Evolutionary conservation across 805 yeast genomes (phyloP), one percentile per base, ranked within the genome.

Genomic region (Grigorovia jiainica): DNA sequence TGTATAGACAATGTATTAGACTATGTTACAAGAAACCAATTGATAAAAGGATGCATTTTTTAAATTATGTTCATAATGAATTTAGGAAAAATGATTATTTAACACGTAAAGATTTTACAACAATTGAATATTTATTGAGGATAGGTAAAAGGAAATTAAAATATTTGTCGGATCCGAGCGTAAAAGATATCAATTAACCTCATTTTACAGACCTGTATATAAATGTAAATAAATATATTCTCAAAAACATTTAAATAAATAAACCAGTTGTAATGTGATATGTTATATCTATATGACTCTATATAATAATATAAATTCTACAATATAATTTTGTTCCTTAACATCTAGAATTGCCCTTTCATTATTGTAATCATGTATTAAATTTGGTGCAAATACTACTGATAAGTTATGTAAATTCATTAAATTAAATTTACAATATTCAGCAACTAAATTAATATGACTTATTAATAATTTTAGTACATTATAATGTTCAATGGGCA

Each of bases 341-440:
- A 87, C 86, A 60, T 92, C 97, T 41, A 70, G 55, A 59, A 92
- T 76, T 60, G 92, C 98, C 42, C 80, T 73, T 49, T 82, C 87
- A 7, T 95, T 89, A 33, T 78, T 72, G 45, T 71, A 65, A 53
- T 87, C 95, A 38, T 95, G 72, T 0, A 87, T 81, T 35, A 92
- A 64, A 7, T 96, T 87, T 3, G 98, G 97, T 1, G 96, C 95
- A 69, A 92, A 92, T 7, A 90, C 96, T 35, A 92, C 86, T 0
- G 95, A 80, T 41, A 92, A 64, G 54, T 92, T 87, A 60, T 79
- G 79, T 51, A 74, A 68, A 34, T 75, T 84, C 98, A 92, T 92
- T 59, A 89, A 72, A 58, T 89, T 92, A 35, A 63, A 56, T 10
- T 60, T 61, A 36, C 76, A 68, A 56, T 71, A 68, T 21, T 66